phyloP scores from a whole-genome alignment of 495 filamentous ascomycete genomes.

The Cercophora sp. region DNA sequence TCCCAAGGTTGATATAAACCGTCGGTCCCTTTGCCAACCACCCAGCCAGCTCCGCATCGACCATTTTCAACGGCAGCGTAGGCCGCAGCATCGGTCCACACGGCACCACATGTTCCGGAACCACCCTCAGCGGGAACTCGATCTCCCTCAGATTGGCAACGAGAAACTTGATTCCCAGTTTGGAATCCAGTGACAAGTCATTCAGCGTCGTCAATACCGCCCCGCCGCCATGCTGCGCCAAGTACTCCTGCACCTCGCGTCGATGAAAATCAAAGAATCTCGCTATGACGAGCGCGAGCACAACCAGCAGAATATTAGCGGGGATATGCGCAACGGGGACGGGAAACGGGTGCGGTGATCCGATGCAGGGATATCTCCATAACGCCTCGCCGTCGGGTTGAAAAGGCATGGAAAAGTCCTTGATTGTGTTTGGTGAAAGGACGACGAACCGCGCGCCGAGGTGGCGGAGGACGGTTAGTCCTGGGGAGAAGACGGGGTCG shows the following conservation, averaged over 20 bases:
- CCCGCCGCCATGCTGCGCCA: slow-evolving; percentile 1
- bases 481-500: slow-evolving; percentile 50
- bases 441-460: slow-evolving; percentile 32
- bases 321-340: slow-evolving; percentile 13
- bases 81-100: slow-evolving; percentile 51
- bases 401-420: slow-evolving; percentile 29
- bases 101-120: slow-evolving; percentile 41
- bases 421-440: slow-evolving; percentile 41
- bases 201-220: slow-evolving; percentile 20
- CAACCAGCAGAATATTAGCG: slow-evolving; percentile 20
- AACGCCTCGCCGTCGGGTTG: slow-evolving; percentile 35
- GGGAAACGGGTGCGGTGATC: slow-evolving; percentile 16
- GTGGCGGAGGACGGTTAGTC: slow-evolving; percentile 43
- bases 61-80: slow-evolving; percentile 25
- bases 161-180: slow-evolving; percentile 16
- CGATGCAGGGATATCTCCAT: slow-evolving; percentile 33
- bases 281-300: slow-evolving; percentile 17
- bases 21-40: slow-evolving; percentile 36
- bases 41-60: slow-evolving; percentile 26
- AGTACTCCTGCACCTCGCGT: slow-evolving; percentile 11
- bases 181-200: slow-evolving; percentile 17
- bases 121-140: slow-evolving; percentile 29
- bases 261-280: slow-evolving; percentile 18
- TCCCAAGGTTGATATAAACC: slow-evolving; percentile 41
- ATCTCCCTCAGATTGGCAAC: slow-evolving; percentile 27